A percentile compares a stretch with the other conserved stretches of the same genome.
Evolutionary conservation across 1,284 basidiomycete genomes (phyloP).

Genomic region (Ceratobasidium sp.): DNA sequence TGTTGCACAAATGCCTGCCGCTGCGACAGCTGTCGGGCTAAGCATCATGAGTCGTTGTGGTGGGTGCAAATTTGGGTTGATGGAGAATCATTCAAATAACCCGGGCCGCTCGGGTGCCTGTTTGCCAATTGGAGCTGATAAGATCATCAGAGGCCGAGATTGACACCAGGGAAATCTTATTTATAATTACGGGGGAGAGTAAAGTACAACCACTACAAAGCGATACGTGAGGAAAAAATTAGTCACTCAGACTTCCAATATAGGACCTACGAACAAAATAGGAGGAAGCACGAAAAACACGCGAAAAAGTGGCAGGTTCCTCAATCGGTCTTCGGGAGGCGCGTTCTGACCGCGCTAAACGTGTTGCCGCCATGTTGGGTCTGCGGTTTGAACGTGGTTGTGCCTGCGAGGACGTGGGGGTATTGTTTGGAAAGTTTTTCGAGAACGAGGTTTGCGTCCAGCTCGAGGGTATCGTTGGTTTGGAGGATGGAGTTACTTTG

Average conservation of each 20-base stretch:
- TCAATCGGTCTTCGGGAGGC: neutral
- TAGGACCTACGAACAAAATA: neutral
- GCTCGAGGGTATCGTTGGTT: neutral
- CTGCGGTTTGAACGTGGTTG: constrained; percentile 5
- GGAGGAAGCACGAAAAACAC: neutral
- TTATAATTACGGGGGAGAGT: neutral
- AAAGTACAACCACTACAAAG: neutral
- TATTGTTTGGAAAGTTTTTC: constrained; percentile 20
- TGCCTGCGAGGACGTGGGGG: neutral
- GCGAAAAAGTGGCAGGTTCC: neutral
- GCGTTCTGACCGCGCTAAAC: constrained; percentile 13
- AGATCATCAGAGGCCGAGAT: neutral
- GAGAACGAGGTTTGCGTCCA: constrained; percentile 26
- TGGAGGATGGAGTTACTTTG: neutral
- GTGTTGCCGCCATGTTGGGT: neutral
- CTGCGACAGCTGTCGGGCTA: no score
- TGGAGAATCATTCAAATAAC: no score
- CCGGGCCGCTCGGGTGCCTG: no score
- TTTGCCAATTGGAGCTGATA: no score
- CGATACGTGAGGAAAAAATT: neutral
- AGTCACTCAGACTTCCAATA: neutral
- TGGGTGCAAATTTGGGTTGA: no score
- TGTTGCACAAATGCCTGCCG: no score
- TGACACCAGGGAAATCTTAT: neutral
- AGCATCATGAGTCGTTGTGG: no score